Conservation (phyloP, 2,329 filamentous ascomycete species). For the Hirsutella minnesotensis region DNA sequence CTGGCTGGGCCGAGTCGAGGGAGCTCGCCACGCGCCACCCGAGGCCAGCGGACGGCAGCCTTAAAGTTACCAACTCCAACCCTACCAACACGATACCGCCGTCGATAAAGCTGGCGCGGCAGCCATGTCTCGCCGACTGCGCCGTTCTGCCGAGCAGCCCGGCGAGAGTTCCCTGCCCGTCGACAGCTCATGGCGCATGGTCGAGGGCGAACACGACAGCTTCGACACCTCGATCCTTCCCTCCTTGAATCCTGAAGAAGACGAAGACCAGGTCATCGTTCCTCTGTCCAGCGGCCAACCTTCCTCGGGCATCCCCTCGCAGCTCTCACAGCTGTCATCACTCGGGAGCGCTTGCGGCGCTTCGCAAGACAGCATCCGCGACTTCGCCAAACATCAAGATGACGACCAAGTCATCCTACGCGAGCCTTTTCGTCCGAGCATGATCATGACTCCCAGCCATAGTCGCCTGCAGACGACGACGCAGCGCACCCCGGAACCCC, state of each 20-base stretch:
- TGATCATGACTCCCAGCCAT: slow-evolving; percentile 27
- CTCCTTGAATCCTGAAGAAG: slow-evolving; percentile 26
- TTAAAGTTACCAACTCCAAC: no score
- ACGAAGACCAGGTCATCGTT: slow-evolving; percentile 23
- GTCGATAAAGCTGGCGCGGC: not conserved
- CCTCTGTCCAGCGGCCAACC: slow-evolving; percentile 25
- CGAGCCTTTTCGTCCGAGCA: slow-evolving; percentile 42
- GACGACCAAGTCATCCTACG: slow-evolving; percentile 44
- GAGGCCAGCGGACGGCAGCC: no score
- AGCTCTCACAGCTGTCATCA: slow-evolving; percentile 22
- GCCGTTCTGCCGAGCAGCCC: slow-evolving; percentile 4
- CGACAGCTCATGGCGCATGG: slow-evolving; percentile 48
- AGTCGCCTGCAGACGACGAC: slow-evolving; percentile 10
- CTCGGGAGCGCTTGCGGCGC: slow-evolving; percentile 22
- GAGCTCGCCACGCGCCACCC: no score
- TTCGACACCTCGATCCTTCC: slow-evolving; percentile 44
- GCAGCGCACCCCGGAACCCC: slow-evolving; percentile 32
- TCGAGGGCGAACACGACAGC: slow-evolving; percentile 49
- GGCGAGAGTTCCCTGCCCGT: slow-evolving; percentile 24
- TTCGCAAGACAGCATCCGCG: slow-evolving; percentile 45
- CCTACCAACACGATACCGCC: not conserved
- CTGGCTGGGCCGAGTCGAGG: no score
- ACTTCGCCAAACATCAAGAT: slow-evolving; percentile 39
- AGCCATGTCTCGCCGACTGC: slow-evolving; percentile 3
- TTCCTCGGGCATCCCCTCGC: slow-evolving; percentile 30